Evolutionary conservation across 768 basidiomycete genomes (phyloP).

Genomic region (Suillus clintonianus): DNA sequence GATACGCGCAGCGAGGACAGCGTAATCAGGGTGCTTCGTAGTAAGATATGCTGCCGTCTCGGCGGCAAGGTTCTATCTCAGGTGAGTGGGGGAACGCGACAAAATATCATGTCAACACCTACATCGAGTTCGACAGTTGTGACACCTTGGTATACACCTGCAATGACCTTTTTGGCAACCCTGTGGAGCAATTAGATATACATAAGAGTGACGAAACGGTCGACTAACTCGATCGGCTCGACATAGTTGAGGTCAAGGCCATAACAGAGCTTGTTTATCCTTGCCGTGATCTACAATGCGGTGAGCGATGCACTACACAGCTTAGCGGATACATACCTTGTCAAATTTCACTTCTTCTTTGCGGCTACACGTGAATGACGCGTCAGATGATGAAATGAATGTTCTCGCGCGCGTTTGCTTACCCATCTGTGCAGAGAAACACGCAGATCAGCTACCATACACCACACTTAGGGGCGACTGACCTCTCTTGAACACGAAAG

Average conservation of each 20-base stretch:
- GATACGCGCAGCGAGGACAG: constrained; percentile 96
- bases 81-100: constrained; percentile 7
- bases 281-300: constrained; percentile 70
- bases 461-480: constrained; percentile 17
- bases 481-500: constrained; percentile 63
- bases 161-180: constrained; percentile 89
- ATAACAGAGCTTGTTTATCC: constrained; percentile 91
- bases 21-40: constrained; percentile 97
- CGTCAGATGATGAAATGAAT: constrained; percentile 19
- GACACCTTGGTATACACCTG: constrained; percentile 92
- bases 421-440: constrained; percentile 47
- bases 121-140: constrained; percentile 98
- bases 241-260: constrained; percentile 92
- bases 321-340: constrained; percentile 55
- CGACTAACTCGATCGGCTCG: constrained; percentile 77
- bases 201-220: background rate
- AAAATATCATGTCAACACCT: constrained; percentile 29
- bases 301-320: constrained; percentile 18
- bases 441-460: constrained; percentile 10
- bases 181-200: constrained; percentile 38
- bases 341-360: constrained; percentile 94
- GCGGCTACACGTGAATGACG: constrained; percentile 49
- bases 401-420: constrained; percentile 21
- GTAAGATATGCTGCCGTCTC: constrained; percentile 98
- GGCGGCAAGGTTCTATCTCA: constrained; percentile 82